A percentile compares a stretch with the other conserved stretches of the same genome.
Evolutionary conservation across 805 yeast genomes (phyloP).

Genomic region (Cyberlindnera bimundalis): DNA sequence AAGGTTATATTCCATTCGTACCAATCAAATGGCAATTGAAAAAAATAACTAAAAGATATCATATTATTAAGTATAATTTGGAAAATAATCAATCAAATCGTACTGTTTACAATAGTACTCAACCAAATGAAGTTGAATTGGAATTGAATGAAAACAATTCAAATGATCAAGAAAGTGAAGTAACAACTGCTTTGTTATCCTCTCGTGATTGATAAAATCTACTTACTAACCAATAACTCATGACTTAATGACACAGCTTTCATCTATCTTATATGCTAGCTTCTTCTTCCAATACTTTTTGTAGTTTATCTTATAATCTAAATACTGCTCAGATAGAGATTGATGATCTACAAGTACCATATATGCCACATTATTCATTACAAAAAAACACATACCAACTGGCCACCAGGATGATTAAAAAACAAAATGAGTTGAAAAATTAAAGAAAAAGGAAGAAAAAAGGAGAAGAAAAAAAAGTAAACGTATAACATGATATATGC

Average conservation of each 20-base stretch:
- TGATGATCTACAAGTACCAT: no score
- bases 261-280: no score
- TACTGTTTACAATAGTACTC: slow-evolving; percentile 13
- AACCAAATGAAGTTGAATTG: slow-evolving; percentile 11
- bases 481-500: no score
- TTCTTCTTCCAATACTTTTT: no score
- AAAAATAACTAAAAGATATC: slow-evolving; percentile 41
- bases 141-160: slow-evolving; percentile 1
- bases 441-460: no score
- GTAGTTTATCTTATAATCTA: no score
- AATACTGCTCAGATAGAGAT: no score
- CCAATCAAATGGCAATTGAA: slow-evolving; percentile 64
- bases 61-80: slow-evolving; percentile 31
- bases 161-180: slow-evolving; percentile 18
- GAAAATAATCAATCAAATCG: slow-evolving; percentile 33
- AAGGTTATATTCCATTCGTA: slow-evolving; percentile 57
- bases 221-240: neutral
- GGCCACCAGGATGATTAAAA: no score
- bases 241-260: neutral
- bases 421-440: no score
- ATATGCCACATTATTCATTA: no score
- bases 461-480: no score
- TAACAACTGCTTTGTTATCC: slow-evolving; percentile 20
- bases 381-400: no score
- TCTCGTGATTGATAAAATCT: slow-evolving; percentile 8